A percentile compares a stretch with the other conserved stretches of the same genome.
phyloP scores from a whole-genome alignment of 352 stramenopile genomes.

The Phytophthora fragariaefolia region DNA sequence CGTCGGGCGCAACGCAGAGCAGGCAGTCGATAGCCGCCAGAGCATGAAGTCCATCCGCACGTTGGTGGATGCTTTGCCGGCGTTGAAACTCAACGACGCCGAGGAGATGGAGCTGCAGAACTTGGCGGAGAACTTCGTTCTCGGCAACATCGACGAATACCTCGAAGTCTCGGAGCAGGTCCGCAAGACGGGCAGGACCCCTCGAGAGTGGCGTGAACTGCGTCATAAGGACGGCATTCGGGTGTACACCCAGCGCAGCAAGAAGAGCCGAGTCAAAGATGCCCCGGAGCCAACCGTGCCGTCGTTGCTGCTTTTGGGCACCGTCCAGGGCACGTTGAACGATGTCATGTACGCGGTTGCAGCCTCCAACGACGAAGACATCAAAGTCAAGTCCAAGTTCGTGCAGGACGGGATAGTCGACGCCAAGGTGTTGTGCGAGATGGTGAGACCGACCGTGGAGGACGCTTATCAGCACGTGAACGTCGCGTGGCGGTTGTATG shows the following conservation, averaged over 20 bases:
- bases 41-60: conserved; percentile 22
- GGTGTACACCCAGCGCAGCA: conserved; percentile 35
- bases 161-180: conserved; percentile 38
- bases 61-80: conserved; percentile 32
- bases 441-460: conserved; percentile 22
- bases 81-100: conserved; percentile 35
- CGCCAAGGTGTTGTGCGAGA: conserved; percentile 27
- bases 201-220: conserved; percentile 42
- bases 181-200: conserved; percentile 32
- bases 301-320: conserved; percentile 31
- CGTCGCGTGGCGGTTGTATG: conserved; percentile 44
- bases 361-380: conserved; percentile 34
- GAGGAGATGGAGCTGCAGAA: conserved; percentile 33
- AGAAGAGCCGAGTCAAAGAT: conserved; percentile 2
- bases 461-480: conserved; percentile 49
- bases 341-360: conserved; percentile 55
- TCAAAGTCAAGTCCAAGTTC: conserved; percentile 48
- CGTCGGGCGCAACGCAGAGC: neutral
- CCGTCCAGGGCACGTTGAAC: conserved; percentile 40
- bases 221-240: conserved; percentile 33
- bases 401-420: conserved; percentile 45
- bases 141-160: conserved; percentile 48
- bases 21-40: conserved; percentile 24
- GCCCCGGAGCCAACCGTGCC: conserved; percentile 11
- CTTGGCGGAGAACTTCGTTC: conserved; percentile 32